phyloP scores from a whole-genome alignment of 75 land plant genomes.

The Ceratopteris richardii region DNA sequence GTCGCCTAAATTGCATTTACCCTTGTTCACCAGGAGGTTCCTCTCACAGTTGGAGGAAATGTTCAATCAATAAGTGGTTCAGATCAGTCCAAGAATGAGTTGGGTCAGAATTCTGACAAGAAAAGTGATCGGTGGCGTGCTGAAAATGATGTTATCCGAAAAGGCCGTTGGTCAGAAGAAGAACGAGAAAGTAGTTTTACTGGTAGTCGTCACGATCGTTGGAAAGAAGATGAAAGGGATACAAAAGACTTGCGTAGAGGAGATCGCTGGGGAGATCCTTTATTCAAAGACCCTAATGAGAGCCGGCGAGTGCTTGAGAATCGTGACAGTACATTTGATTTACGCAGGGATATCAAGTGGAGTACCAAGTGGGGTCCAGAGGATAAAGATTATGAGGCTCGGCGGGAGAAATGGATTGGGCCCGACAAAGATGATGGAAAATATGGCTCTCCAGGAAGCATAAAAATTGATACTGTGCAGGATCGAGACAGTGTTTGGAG shows the following conservation, averaged over 20 bases:
- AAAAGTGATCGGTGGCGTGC: conserved; percentile 77
- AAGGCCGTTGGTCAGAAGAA: conserved; percentile 90
- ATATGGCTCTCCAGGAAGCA: neutral
- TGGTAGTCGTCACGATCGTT: conserved; percentile 54
- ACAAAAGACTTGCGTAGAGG: conserved; percentile 14
- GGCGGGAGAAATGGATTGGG: conserved; percentile 57
- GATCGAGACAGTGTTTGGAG: conserved; percentile 26
- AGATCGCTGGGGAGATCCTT: conserved; percentile 47
- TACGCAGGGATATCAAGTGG: conserved; percentile 82
- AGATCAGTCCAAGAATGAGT: neutral
- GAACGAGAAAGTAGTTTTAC: conserved; percentile 78
- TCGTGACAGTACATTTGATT: conserved; percentile 52
- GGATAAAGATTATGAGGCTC: conserved; percentile 75
- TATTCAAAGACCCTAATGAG: conserved; percentile 43
- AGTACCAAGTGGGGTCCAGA: conserved; percentile 96
- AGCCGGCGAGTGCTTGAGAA: conserved; percentile 17
- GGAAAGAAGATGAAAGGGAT: conserved; percentile 59
- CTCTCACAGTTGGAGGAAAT: too few species aligned
- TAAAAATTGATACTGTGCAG: neutral
- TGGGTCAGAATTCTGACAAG: conserved; percentile 45
- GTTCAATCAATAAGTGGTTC: too few species aligned
- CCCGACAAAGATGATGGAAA: conserved; percentile 53
- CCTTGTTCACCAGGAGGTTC: too few species aligned
- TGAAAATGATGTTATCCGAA: conserved; percentile 48
- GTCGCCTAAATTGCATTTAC: too few species aligned